Evolutionary conservation across 179 eudicot genomes (phyloP).

Genomic region (Spergularia azorica): DNA sequence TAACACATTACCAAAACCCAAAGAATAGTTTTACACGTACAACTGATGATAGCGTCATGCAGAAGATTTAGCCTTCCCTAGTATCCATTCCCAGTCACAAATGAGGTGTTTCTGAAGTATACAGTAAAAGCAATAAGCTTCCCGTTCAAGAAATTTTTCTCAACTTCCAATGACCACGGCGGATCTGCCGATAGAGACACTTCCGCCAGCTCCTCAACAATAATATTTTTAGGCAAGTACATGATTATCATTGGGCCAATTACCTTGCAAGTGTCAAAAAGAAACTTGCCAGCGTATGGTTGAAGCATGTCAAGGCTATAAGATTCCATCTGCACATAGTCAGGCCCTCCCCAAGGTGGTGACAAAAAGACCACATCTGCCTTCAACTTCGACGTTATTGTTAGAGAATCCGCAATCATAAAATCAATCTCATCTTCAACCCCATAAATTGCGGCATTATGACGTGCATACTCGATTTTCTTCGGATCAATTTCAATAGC

Average conservation of each 20-base stretch:
- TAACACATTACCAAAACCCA: too few species aligned
- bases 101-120: slow-evolving; percentile 46
- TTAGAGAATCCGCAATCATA: slow-evolving; percentile 65
- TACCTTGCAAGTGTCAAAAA: slow-evolving; percentile 57
- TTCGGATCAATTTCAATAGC: slow-evolving; percentile 89
- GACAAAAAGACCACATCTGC: slow-evolving; percentile 80
- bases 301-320: slow-evolving; percentile 78
- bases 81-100: not conserved
- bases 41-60: too few species aligned
- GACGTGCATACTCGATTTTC: slow-evolving; percentile 74
- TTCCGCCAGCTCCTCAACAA: slow-evolving; percentile 75
- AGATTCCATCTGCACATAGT: slow-evolving; percentile 46
- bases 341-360: slow-evolving; percentile 99
- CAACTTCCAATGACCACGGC: slow-evolving; percentile 94
- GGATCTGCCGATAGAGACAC: slow-evolving; percentile 57
- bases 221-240: slow-evolving; percentile 89
- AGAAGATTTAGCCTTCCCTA: too few species aligned
- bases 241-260: slow-evolving; percentile 67
- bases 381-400: slow-evolving; percentile 57
- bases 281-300: slow-evolving; percentile 70
- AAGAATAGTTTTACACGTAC: too few species aligned
- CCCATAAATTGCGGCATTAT: slow-evolving; percentile 86
- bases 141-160: slow-evolving; percentile 81
- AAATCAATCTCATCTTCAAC: slow-evolving; percentile 74
- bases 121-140: slow-evolving; percentile 88